Percentiles rank a stretch among this genome's conserved stretches.
Evolutionary conservation across 306 rosid species (phyloP).

Genomic region (Rosa chinensis): DNA sequence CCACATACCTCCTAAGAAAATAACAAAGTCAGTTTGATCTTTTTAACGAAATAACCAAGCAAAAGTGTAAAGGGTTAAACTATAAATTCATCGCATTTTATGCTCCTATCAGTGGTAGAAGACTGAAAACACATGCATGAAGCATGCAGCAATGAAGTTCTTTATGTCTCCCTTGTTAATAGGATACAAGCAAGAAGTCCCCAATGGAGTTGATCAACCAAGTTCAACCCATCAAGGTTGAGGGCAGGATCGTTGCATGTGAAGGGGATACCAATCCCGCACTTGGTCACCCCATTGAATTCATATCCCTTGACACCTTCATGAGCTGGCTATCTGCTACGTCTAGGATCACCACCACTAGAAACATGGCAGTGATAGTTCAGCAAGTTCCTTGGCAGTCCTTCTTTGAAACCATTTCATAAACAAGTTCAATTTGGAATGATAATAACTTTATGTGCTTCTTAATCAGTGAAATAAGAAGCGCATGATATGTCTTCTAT

Average conservation of each 20-base stretch:
- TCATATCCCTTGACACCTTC: constrained; percentile 73
- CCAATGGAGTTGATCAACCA: constrained; percentile 98
- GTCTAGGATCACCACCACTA: constrained; percentile 83
- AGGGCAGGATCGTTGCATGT: constrained; percentile 89
- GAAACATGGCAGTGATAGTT: constrained; percentile 15
- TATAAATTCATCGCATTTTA: too few species aligned
- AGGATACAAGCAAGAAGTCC: constrained; percentile 90
- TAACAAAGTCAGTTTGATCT: too few species aligned
- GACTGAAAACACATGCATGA: too few species aligned
- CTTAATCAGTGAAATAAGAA: constrained; percentile 54
- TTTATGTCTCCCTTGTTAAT: constrained; percentile 28
- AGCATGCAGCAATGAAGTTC: neutral
- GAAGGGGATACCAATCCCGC: constrained; percentile 87
- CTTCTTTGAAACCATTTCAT: constrained; percentile 17
- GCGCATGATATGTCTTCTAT: constrained; percentile 73
- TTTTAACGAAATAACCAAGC: too few species aligned
- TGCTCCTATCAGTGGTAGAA: too few species aligned
- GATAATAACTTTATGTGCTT: constrained; percentile 21
- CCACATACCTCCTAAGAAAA: too few species aligned
- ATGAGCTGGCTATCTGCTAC: constrained; percentile 71
- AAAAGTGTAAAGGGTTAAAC: too few species aligned
- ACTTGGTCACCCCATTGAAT: constrained; percentile 94
- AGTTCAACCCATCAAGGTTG: constrained; percentile 95
- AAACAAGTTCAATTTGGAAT: constrained; percentile 32
- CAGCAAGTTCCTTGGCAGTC: constrained; percentile 24